Base-by-base conservation (phyloP, 2,329 filamentous ascomycete genomes). In the Diplocarpon mali region DNA sequence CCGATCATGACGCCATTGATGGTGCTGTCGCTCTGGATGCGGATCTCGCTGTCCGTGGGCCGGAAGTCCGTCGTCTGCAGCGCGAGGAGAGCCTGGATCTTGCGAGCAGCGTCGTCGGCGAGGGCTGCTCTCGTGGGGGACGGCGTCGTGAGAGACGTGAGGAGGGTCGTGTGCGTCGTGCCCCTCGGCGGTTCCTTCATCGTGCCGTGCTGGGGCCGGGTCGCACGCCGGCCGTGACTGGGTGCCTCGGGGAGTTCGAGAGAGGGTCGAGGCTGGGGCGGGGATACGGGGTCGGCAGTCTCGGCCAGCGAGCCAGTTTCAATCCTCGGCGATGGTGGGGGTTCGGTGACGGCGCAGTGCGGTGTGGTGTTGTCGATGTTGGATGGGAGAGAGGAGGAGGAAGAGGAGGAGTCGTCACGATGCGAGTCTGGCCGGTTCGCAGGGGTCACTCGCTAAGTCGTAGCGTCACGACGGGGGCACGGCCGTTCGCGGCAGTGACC, bases 1-100 rank as follows among this genome's bases (percentile, higher is more conserved):
- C 90, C 92, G 63, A 98, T 96, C 65, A 96, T 75, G 59, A 96
- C 85, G 64, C 90, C 90, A 53, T 76, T 79, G 54, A 79, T 63
- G 56, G 70, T 70, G 27, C 69, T 70, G 35, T 57, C 53, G 38
- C 42, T 53, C 38, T 54, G 47, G 9, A 49, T 27, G 29, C 38
- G 46, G 34, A 51, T 39, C 13, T 46, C 36, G 46, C 42, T 38
- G 12, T 29, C 36, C 15, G 42, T 32, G 13, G 39, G 41, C n/a
- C 35, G 38, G 32, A 45, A 44, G 24, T 29, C 30, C 11, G 38
- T 40, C 36, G 40, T 40, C 38, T 50, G 41, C 14, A 28, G 43
- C 27, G 42, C 34, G 16, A 42, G 40, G 14, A 44, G 37, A 8
- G 35, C 40, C 38, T 46, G 43, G n/a, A 50, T 35, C 44, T 50